Conservation (phyloP, 106 monocot species). For the Dendrobium officinale region DNA sequence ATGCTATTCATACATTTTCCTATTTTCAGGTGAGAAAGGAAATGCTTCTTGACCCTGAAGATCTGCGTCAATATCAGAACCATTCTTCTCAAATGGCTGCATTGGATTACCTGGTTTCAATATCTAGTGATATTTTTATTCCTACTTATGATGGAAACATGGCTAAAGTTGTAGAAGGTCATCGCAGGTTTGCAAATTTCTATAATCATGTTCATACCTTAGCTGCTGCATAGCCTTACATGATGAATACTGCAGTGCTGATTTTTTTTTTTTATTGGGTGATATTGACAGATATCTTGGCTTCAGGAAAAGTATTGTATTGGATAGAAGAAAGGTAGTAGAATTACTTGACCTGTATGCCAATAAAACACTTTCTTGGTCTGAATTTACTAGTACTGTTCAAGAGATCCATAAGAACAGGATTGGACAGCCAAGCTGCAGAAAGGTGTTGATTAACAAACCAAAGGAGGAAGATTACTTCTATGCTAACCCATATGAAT, state of each 20-base stretch:
- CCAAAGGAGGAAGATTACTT: constrained; percentile 81
- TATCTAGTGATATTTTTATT: constrained; percentile 58
- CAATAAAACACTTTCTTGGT: constrained; percentile 54
- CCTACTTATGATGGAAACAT: constrained; percentile 84
- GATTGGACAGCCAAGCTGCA: constrained; percentile 33
- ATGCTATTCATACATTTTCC: neutral
- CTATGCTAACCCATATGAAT: constrained; percentile 61
- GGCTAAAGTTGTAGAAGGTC: constrained; percentile 83
- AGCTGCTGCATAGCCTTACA: neutral
- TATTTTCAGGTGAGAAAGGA: constrained; percentile 57
- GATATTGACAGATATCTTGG: constrained; percentile 52
- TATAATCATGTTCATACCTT: neutral
- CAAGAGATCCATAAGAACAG: constrained; percentile 22
- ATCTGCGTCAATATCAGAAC: constrained; percentile 53
- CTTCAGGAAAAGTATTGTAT: constrained; percentile 39
- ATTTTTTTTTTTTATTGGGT: neutral
- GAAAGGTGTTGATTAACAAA: constrained; percentile 33
- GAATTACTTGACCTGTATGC: constrained; percentile 45
- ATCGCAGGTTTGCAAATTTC: constrained; percentile 43
- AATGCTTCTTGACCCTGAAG: constrained; percentile 48
- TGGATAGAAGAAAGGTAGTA: constrained; percentile 52
- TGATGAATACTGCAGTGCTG: no score
- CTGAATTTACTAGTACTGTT: constrained; percentile 36
- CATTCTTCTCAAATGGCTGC: constrained; percentile 86
- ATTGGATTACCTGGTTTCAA: constrained; percentile 72